Evolutionary conservation across 352 stramenopile species (phyloP), one percentile per base, ranked within the genome.

Genomic region (Phytopythium vexans): DNA sequence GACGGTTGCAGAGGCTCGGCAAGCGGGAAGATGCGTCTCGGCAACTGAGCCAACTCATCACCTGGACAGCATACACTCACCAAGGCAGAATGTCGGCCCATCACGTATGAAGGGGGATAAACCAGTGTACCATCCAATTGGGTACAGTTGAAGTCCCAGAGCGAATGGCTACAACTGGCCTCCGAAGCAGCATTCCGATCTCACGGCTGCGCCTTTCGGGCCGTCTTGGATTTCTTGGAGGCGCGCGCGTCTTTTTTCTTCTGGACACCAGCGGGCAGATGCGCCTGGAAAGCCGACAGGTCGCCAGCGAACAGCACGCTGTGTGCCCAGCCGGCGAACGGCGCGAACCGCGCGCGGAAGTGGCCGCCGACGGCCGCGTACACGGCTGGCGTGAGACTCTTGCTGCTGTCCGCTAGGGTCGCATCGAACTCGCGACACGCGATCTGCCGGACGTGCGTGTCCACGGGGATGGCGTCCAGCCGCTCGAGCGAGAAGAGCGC

Each of bases 361-460:
- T 98, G 68, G 45, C 98, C 76, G 15, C 93, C 93, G 0, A 99
- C 94, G 52, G 69, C 64, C 44, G 74, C 68, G 66, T 97, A 97
- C 6, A 97, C 65, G 8, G 50, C 74, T 36, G 89, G 88, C 9
- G 90, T 97, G 43, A 97, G 64, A 36, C 73, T 92, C 49, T 94
- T 94, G 39, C 62, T 65, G 36, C 21, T 27, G n/a, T 68, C 50
- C 4, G 43, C 56, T 12, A 85, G 65, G 16, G 52, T 65, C 27
- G 66, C 3, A 27, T 92, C 78, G 45, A 94, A 78, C 51, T 95
- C 84, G 9, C 86, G 82, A 12, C 87, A 88, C n/a, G 92, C 92
- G 68, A 98, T 98, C 35, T 97, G 89, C 89, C 92, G 97, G 31
- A 98, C 92, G 66, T 99, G 97, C 31, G 95, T 97, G 70, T 99